Base-by-base conservation (phyloP, 495 filamentous ascomycete species). In the Emericellopsis terricola region DNA sequence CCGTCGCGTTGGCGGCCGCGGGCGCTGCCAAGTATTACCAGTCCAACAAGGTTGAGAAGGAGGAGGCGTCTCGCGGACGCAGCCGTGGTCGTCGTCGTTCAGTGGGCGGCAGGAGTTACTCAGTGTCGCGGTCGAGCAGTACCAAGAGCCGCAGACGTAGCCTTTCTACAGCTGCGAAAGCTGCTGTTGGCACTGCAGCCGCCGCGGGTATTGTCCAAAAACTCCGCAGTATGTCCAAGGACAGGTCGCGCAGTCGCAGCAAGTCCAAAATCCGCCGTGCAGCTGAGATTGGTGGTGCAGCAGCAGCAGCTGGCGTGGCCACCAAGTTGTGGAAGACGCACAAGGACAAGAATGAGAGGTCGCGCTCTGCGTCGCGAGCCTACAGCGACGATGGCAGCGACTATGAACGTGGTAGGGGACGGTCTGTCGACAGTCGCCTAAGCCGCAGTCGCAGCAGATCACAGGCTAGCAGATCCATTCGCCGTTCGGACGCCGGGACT, bases 241-340 rank as follows among this genome's bases (percentile, higher is more conserved):
- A 43, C 19, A 53, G 61, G n/a, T 74, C 69, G 42, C 59, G 66
- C 15, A 34, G 27, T 13, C 34, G 34, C 69, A 46, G 47, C 14
- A 53, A 76, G 62, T 47, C 67, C 64, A 38, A 78, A 64, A 28
- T 69, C 13, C 55, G 61, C 38, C 69, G 61, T 14, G 65, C 59
- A 34, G 65, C 64, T 15, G 63, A 65, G 48, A 73, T 92, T 27
- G 69, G 71, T 10, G 83, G 75, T 10, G 77, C 81, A 10, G 83
- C 81, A 28, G 54, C 86, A 2, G 79, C 78, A 8, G 80, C 73
- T 27, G 85, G 83, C 11, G 81, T 75, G 8, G 74, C 77, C 33
- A 76, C 79, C 43, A 82, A 81, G 27, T 48, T 92, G 10, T 92
- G 85, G 48, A 82, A 94, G 56, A 76, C 65, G 40, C 65, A 70